Conservation (phyloP, 2,329 filamentous ascomycete genomes). For the Chrysoporthe austroafricana region DNA sequence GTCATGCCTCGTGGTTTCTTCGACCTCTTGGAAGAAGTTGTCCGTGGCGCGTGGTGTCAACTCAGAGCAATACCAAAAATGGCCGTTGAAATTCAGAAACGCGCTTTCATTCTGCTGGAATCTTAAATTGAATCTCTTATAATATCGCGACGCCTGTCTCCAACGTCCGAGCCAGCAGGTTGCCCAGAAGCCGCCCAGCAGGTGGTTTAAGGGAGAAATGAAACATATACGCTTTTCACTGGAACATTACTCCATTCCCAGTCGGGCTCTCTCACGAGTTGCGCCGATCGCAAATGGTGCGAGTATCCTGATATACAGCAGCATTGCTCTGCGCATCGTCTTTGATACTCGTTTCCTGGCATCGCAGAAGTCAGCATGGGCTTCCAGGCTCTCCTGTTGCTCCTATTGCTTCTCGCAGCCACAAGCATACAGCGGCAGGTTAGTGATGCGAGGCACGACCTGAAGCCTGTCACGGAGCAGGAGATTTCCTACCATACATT, state of each 20-base stretch:
- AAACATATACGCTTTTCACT: neutral
- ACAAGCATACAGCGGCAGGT: neutral
- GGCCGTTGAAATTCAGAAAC: neutral
- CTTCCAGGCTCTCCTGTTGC: neutral
- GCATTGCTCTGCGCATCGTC: neutral
- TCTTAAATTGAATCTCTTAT: neutral
- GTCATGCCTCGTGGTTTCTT: neutral
- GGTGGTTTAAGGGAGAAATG: neutral
- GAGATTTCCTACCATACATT: neutral
- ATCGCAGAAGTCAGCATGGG: neutral
- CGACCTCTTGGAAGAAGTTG: neutral
- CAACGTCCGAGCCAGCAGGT: no score
- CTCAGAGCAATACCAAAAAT: neutral
- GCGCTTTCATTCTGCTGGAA: neutral
- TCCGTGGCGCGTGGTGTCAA: neutral
- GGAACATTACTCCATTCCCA: neutral
- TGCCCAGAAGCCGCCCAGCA: neutral
- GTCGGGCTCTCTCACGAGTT: neutral
- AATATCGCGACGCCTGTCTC: neutral
- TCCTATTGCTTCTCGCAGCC: neutral
- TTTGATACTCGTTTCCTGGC: neutral
- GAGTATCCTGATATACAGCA: neutral
- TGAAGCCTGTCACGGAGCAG: neutral
- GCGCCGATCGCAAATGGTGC: neutral
- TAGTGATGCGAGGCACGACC: neutral